These are phyloP conservation scores for Colletotrichum camelliae DNA, from an alignment of 2,329 filamentous ascomycete genomes.

Conservation along the genomic window DNA sequence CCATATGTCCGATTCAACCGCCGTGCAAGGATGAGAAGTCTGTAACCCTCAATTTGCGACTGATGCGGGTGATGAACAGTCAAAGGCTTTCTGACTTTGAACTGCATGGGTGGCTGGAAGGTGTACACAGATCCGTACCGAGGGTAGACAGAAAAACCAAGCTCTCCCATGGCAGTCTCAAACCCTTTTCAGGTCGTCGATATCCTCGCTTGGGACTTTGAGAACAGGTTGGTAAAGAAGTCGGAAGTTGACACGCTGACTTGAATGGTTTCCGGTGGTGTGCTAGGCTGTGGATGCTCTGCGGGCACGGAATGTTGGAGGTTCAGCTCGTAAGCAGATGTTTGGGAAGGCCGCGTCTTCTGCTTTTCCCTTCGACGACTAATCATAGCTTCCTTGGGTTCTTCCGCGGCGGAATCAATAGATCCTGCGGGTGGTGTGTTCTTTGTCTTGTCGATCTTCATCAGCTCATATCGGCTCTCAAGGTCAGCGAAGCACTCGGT, in stretches of 20 bases:
- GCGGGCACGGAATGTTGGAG: not conserved
- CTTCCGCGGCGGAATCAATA: not conserved
- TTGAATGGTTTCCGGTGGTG: conserved; percentile 27
- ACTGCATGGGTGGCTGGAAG: conserved; percentile 34
- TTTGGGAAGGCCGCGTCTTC: not conserved
- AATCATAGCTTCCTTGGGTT: not conserved
- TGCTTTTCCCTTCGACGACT: not conserved
- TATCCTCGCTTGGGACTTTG: conserved; percentile 32
- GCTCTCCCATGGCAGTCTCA: conserved; percentile 43
- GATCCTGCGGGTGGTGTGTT: not conserved
- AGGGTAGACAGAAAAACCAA: conserved; percentile 46
- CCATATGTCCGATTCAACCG: conserved; percentile 40
- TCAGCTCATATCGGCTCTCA: conserved; percentile 29
- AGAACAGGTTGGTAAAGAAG: conserved; percentile 43
- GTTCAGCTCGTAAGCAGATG: not conserved
- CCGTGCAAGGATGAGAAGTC: conserved; percentile 30
- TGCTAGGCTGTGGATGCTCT: not conserved
- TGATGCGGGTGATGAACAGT: not conserved
- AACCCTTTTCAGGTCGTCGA: conserved; percentile 43
- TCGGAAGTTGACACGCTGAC: conserved; percentile 41
- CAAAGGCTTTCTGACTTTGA: conserved; percentile 21
- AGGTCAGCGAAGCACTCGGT: conserved; percentile 40
- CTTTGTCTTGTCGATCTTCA: not conserved
- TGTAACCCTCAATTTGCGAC: conserved; percentile 39
- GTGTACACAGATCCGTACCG: conserved; percentile 48